A percentile compares a stretch with the other conserved stretches of the same genome.
Evolutionary conservation across 78 protist genomes (phyloP).

Genomic region (Cyanophora paradoxa): DNA sequence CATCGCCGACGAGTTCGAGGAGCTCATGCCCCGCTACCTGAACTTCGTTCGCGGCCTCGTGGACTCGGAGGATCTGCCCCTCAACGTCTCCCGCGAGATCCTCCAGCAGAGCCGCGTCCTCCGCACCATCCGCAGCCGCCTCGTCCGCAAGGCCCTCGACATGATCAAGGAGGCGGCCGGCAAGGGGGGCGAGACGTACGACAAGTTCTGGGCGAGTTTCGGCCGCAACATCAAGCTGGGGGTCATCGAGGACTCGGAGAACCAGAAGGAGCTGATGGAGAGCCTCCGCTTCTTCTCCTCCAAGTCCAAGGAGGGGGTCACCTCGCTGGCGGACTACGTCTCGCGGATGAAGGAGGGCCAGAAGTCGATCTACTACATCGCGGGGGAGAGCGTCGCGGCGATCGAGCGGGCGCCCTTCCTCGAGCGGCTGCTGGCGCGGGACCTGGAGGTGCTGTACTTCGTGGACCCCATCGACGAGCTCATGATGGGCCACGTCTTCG

Average conservation of each 20-base stretch:
- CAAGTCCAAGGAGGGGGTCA: constrained; percentile 53
- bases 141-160: constrained; percentile 77
- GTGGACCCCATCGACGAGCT: constrained; percentile 99
- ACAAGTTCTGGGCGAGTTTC: constrained; percentile 74
- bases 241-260: constrained; percentile 80
- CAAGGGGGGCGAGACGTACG: constrained; percentile 46
- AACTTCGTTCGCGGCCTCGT: constrained; percentile 88
- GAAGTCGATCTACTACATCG: constrained; percentile 98
- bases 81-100: constrained; percentile 94
- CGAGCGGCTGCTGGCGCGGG: constrained; percentile 72
- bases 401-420: constrained; percentile 72
- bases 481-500: constrained; percentile 95
- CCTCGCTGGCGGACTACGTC: constrained; percentile 97
- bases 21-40: constrained; percentile 88
- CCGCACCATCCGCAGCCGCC: constrained; percentile 62
- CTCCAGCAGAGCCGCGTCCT: constrained; percentile 37
- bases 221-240: constrained; percentile 85
- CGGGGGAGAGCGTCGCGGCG: constrained; percentile 94
- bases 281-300: constrained; percentile 33
- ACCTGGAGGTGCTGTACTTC: constrained; percentile 88
- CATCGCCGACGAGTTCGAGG: constrained; percentile 77
- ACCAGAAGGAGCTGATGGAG: constrained; percentile 45
- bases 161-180: constrained; percentile 61
- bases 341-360: constrained; percentile 96
- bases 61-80: constrained; percentile 93